Evolutionary conservation across 2,329 filamentous ascomycete genomes (phyloP).

Genomic region (Truncatella angustata): DNA sequence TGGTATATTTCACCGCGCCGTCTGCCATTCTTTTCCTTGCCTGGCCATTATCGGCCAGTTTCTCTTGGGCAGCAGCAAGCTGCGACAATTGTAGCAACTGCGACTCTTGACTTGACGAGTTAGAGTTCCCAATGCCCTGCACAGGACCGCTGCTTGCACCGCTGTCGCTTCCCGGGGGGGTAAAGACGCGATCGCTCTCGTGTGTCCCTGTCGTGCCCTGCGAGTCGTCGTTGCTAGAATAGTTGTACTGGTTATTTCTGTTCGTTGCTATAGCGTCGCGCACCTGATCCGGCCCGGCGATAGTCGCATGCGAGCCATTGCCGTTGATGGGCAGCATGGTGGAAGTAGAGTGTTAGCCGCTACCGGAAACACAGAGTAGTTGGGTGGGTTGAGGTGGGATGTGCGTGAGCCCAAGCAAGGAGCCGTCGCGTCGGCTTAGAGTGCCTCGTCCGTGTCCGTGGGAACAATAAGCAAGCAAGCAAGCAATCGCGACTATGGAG

Average conservation of each 20-base stretch:
- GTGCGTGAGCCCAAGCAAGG: constrained; percentile 2
- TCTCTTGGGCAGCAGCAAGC: constrained; percentile 53
- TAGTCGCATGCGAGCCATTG: not conserved
- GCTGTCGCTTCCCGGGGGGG: constrained; percentile 41
- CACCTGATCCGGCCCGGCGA: not conserved
- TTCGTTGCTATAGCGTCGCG: constrained; percentile 12
- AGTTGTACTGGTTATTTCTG: constrained; percentile 23
- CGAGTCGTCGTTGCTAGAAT: constrained; percentile 38
- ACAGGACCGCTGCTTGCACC: constrained; percentile 32
- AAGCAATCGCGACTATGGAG: not conserved
- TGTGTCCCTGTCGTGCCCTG: constrained; percentile 42
- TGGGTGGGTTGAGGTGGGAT: not conserved
- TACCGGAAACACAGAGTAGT: not conserved
- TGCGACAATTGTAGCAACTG: constrained; percentile 59
- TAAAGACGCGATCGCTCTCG: constrained; percentile 41
- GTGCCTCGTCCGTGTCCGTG: not conserved
- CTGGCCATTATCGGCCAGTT: constrained; percentile 37
- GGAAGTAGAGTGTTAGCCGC: not conserved
- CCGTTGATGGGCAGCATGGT: constrained; percentile 5
- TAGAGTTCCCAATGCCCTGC: constrained; percentile 35
- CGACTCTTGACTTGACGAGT: constrained; percentile 50
- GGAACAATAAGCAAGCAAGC: not conserved
- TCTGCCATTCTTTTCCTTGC: constrained; percentile 75
- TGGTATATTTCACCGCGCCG: constrained; percentile 63
- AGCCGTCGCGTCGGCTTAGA: constrained; percentile 6